Percentiles rank a stretch among this genome's conserved stretches.
These are phyloP conservation scores for Arabis hirsuta DNA, from an alignment of 345 rosid species.

Conservation along the genomic window DNA sequence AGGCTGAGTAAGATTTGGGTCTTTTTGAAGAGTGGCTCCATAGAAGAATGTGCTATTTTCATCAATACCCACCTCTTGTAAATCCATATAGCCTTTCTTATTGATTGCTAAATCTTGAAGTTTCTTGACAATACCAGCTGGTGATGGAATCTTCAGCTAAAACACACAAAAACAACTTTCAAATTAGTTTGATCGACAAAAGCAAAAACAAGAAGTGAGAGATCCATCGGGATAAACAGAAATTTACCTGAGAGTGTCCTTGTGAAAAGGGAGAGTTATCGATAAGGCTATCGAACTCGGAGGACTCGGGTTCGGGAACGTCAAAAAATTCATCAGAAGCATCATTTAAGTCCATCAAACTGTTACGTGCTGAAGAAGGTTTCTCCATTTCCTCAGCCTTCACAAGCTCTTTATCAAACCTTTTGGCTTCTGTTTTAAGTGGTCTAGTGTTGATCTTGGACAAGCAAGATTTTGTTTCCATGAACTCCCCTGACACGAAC, in stretches of 20 bases:
- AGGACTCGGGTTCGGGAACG: slow-evolving; percentile 68
- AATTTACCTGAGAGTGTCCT: slow-evolving; percentile 43
- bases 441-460: slow-evolving; percentile 44
- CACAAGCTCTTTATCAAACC: slow-evolving; percentile 24
- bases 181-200: slow-evolving; percentile 28
- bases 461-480: slow-evolving; percentile 41
- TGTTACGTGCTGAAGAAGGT: slow-evolving; percentile 46
- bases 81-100: slow-evolving; percentile 73
- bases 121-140: slow-evolving; percentile 70
- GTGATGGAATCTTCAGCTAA: slow-evolving; percentile 60
- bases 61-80: slow-evolving; percentile 56
- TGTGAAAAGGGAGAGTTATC: slow-evolving; percentile 51
- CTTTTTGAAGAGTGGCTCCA: slow-evolving; percentile 79
- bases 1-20: slow-evolving; percentile 56
- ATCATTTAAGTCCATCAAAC: slow-evolving; percentile 65
- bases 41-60: slow-evolving; percentile 50
- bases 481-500: slow-evolving; percentile 47
- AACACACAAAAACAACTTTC: slow-evolving; percentile 36
- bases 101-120: slow-evolving; percentile 77
- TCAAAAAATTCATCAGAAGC: slow-evolving; percentile 90
- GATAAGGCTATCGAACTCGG: slow-evolving; percentile 52
- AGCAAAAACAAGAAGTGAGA: slow-evolving; percentile 15
- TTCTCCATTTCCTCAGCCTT: slow-evolving; percentile 51
- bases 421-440: slow-evolving; percentile 37
- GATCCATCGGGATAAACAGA: slow-evolving; percentile 43